These are phyloP conservation scores for Galeopsis tetrahit DNA, from an alignment of 257 asterid genomes.

Conservation along the genomic window DNA sequence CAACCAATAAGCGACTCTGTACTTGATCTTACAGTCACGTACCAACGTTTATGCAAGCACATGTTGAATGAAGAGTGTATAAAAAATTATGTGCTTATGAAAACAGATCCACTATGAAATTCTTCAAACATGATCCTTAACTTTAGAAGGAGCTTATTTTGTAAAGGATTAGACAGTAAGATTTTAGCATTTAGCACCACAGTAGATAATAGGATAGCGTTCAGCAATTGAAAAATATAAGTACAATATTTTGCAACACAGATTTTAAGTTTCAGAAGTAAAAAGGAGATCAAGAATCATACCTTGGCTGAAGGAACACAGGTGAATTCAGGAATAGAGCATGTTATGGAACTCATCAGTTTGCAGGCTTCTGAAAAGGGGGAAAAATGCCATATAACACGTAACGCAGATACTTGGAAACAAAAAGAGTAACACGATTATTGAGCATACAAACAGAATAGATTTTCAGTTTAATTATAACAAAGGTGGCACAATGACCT, in stretches of 20 bases:
- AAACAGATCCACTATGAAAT: slow-evolving; percentile 6
- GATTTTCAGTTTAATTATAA: not conserved
- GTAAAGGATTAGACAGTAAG: not conserved
- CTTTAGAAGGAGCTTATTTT: not conserved
- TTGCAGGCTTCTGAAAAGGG: slow-evolving; percentile 79
- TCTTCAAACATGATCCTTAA: not conserved
- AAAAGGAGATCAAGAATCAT: slow-evolving; percentile 28
- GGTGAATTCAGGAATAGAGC: slow-evolving; percentile 96
- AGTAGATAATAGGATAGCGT: not conserved
- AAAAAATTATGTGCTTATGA: not conserved
- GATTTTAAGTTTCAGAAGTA: not conserved
- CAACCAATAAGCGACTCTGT: too few species aligned
- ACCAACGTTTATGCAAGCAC: not conserved
- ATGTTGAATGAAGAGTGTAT: not conserved
- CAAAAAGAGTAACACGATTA: not conserved
- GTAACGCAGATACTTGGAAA: slow-evolving; percentile 4
- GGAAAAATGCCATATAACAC: slow-evolving; percentile 12
- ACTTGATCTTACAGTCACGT: not conserved
- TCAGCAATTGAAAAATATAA: not conserved
- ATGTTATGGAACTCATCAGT: slow-evolving; percentile 80
- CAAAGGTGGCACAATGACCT: not conserved
- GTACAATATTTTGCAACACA: slow-evolving; percentile 4
- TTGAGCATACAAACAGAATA: slow-evolving; percentile 18
- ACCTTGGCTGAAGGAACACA: slow-evolving; percentile 96
- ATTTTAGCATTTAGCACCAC: slow-evolving; percentile 2